Conservation (phyloP, 768 basidiomycete species). For the Suillus plorans region DNA sequence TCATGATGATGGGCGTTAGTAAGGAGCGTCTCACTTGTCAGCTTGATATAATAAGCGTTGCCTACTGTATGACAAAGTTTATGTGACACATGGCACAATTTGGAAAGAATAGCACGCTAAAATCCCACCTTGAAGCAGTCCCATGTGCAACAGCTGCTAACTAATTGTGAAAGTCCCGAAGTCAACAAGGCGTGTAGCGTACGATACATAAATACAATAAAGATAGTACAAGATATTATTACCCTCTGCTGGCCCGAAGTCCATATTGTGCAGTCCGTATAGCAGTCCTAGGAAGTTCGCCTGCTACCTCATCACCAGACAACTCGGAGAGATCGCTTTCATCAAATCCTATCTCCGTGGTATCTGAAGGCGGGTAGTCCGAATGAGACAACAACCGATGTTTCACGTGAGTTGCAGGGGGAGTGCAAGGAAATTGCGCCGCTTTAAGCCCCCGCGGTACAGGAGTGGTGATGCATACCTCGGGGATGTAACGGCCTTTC, state of each 20-base stretch:
- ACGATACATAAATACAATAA: conserved; percentile 34
- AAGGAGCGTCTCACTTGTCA: not conserved
- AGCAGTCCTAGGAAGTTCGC: conserved; percentile 24
- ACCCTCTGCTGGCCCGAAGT: conserved; percentile 9
- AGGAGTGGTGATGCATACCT: conserved; percentile 18
- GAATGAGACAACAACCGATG: conserved; percentile 14
- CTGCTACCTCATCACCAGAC: conserved; percentile 18
- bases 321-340: conserved; percentile 29
- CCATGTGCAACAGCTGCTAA: not conserved
- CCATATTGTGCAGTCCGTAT: conserved; percentile 18
- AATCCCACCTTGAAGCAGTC: not conserved
- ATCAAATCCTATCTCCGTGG: conserved; percentile 13
- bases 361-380: conserved; percentile 24
- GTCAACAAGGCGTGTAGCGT: conserved; percentile 12
- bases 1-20: not conserved
- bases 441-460: conserved; percentile 13
- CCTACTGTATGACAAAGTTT: not conserved
- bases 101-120: not conserved
- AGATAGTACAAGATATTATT: conserved; percentile 24
- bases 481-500: not conserved
- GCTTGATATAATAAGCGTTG: not conserved
- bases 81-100: not conserved
- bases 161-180: not conserved
- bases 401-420: conserved; percentile 23
- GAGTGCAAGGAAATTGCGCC: conserved; percentile 18